Base-by-base conservation (phyloP, 768 basidiomycete genomes). In the Auricularia sp. region DNA sequence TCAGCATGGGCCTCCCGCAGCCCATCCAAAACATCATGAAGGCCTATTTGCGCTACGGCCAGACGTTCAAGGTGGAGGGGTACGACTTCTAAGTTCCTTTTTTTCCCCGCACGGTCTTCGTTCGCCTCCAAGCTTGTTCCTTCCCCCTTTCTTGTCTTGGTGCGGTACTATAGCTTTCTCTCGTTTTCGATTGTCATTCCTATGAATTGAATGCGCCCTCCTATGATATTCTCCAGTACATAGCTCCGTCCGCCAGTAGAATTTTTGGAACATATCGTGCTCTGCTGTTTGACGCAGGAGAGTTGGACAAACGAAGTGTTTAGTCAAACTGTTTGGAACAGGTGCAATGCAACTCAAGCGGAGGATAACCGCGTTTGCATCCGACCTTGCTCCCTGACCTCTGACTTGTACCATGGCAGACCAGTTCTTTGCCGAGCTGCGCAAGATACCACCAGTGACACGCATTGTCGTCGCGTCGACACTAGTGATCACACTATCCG, bases 1-100 rank as follows among this genome's bases (percentile, higher is more conserved):
- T 97, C 64, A 96, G 94, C 72, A 95, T 97, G 91, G 91, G 92
- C 2, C 80, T 98, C 7, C 95, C 95, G 1, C 90, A 93, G 1
- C 82, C 89, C 7, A 89, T 97, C 64, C 79, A 90, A 70, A 94
- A 91, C 77, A 90, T 97, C 69, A 94, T 98, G 92, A 87, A 94
- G 68, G 87, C 88, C 67, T 94, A 93, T 73, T 77, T 96, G 73
- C 84, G 88, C 69, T 96, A 95, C 75, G 95, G 92, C 14, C 86
- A 85, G 74, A 81, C 78, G 63, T 97, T 98, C 80, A 89, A 89
- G 72, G 88, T 95, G 45, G 92, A 94, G 75, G 92, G 90, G 34
- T 87, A 80, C 70, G 89, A 92, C 73, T 92, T 89, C 76, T 92
- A 71, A 78, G 61, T n/a, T 13, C 33, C 54, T 6, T 44, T 64